Evolutionary conservation across 2,329 filamentous ascomycete species (phyloP), one percentile per base, ranked within the genome.

Genomic region (Dryadomyces quercus-mongolicae): DNA sequence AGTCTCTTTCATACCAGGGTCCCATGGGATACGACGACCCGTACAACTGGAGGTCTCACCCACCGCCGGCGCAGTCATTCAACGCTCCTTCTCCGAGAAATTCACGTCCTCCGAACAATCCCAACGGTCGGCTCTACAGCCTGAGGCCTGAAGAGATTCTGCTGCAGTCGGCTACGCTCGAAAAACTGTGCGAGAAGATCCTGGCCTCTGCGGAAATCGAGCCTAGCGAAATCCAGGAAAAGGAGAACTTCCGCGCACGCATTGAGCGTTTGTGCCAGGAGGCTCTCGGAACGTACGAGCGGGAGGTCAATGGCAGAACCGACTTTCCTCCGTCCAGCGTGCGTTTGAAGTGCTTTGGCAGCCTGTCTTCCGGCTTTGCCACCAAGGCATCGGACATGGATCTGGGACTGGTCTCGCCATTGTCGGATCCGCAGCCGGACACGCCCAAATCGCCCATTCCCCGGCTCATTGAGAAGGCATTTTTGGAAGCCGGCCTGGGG

Each of bases 331-430:
- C 75, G 22, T 64, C 70, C 10, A 78, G 77, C 52, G 77, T 92
- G n/a, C 74, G 81, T 53, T 72, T 94, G 15, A 81, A 81, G 61
- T 88, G 85, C 62, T 94, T 93, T 64, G 90, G 89, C 5, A 94
- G 89, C 65, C 74, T 94, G 49, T 80, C 81, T 20, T 91, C 89
- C 13, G 90, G 90, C 0, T 95, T 95, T 68, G 91, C 88, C 3
- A 89, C 87, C 12, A 86, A 86, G 62, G 81, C 82, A n/a, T 92
- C 90, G 1, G 90, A 95, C 63, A 89, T 95, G 85, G 91, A 96
- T 67, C 77, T 95, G 34, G 86, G 85, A 9, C 77, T 95, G 38
- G 72, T 93, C 5, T 85, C 86, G 1, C 80, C 79, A 3, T 68
- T 75, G 50, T 84, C 85, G 1, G 64, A 67, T 20, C 70, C 76